phyloP scores from a whole-genome alignment of 2,329 filamentous ascomycete species.

The Sordariomycetes sp. region DNA sequence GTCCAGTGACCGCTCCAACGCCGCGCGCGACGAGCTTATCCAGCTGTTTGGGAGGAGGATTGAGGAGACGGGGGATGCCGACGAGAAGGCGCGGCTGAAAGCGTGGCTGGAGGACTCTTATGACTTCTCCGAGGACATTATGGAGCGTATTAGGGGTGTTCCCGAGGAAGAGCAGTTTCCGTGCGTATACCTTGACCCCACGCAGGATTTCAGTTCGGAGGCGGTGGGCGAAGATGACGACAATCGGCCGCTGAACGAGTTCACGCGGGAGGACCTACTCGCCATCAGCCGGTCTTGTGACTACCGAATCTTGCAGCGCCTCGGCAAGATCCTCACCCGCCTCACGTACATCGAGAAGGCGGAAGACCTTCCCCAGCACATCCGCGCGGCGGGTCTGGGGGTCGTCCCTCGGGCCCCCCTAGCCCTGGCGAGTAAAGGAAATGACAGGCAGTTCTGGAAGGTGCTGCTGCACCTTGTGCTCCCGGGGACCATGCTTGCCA shows the following conservation, averaged over 20 bases:
- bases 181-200: slow-evolving; percentile 38
- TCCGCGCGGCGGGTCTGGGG: slow-evolving; percentile 18
- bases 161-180: slow-evolving; percentile 27
- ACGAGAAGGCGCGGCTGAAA: slow-evolving; percentile 28
- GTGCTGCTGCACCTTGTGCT: slow-evolving; percentile 34
- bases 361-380: slow-evolving; percentile 30
- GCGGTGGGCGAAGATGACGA: slow-evolving; percentile 12
- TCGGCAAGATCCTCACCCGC: slow-evolving; percentile 34
- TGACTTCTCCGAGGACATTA: slow-evolving; percentile 32
- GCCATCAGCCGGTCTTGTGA: slow-evolving; percentile 42
- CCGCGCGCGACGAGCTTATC: slow-evolving; percentile 27
- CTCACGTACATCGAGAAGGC: slow-evolving; percentile 29
- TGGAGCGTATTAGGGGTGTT: slow-evolving; percentile 23
- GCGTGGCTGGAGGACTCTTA: slow-evolving; percentile 40
- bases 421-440: slow-evolving; percentile 21
- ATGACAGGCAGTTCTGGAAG: slow-evolving; percentile 32
- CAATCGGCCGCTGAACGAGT: slow-evolving; percentile 16
- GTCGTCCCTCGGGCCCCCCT: slow-evolving; percentile 31
- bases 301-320: slow-evolving; percentile 30
- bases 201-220: slow-evolving; percentile 20
- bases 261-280: slow-evolving; percentile 34
- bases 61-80: slow-evolving; percentile 14
- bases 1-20: slow-evolving; percentile 32
- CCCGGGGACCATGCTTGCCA: slow-evolving; percentile 33
- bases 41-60: slow-evolving; percentile 28